These are phyloP conservation scores for Pelargonium exstipulatum DNA, from an alignment of 441 rosid genomes.

Conservation along the genomic window DNA sequence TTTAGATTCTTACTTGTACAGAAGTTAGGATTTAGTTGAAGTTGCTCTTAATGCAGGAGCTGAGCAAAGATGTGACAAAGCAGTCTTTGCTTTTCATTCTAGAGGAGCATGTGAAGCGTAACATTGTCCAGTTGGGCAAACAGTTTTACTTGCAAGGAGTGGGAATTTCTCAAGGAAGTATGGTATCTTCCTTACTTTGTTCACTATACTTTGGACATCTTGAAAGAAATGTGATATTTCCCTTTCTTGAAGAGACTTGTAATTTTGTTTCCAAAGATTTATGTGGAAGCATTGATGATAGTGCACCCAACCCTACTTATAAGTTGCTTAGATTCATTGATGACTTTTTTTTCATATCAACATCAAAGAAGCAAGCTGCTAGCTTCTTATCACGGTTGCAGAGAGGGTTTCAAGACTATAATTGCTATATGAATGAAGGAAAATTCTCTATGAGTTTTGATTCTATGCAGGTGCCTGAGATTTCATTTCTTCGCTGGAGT, in stretches of 20 bases:
- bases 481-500: slow-evolving; percentile 66
- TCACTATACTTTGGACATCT: slow-evolving; percentile 82
- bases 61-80: slow-evolving; percentile 27
- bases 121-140: slow-evolving; percentile 49
- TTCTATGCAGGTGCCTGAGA: slow-evolving; percentile 27
- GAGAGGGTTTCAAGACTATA: slow-evolving; percentile 63
- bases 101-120: slow-evolving; percentile 54
- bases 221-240: slow-evolving; percentile 62
- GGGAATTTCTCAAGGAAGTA: slow-evolving; percentile 92
- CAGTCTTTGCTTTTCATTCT: slow-evolving; percentile 39
- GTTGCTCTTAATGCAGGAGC: slow-evolving; percentile 35
- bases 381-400: slow-evolving; percentile 44
- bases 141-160: slow-evolving; percentile 50
- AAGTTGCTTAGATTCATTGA: slow-evolving; percentile 69
- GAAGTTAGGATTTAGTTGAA: not conserved
- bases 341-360: slow-evolving; percentile 76
- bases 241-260: slow-evolving; percentile 46
- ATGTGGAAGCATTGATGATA: slow-evolving; percentile 22
- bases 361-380: slow-evolving; percentile 65
- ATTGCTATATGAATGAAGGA: slow-evolving; percentile 69
- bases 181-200: slow-evolving; percentile 65
- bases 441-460: slow-evolving; percentile 67
- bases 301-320: slow-evolving; percentile 28
- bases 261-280: slow-evolving; percentile 21
- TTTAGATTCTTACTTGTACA: not conserved